Evolutionary conservation across 75 land plant genomes (phyloP).

Genomic region (Pinus taeda): DNA sequence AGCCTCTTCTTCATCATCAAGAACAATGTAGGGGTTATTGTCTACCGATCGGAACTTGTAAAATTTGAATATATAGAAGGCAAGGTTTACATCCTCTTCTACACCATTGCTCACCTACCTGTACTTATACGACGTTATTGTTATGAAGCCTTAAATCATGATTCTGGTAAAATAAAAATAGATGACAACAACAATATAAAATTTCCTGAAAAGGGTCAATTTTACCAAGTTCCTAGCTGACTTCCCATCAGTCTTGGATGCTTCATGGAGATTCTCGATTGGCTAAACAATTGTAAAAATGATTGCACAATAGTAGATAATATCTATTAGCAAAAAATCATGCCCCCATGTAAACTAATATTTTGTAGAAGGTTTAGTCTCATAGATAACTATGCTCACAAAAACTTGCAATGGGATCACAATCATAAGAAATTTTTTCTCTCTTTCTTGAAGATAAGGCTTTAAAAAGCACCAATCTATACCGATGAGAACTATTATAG

Average conservation of each 20-base stretch:
- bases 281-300: too few relatives aligned
- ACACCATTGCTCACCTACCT: conserved; percentile 44
- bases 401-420: conserved; percentile 69
- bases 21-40: conserved; percentile 58
- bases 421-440: too few relatives aligned
- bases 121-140: conserved; percentile 56
- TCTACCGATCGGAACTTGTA: conserved; percentile 62
- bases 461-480: conserved; percentile 77
- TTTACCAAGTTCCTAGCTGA: too few relatives aligned
- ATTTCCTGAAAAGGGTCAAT: too few relatives aligned
- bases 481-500: conserved; percentile 66
- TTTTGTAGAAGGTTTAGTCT: conserved; percentile 60
- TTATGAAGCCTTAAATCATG: conserved; percentile 49
- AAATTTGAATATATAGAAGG: conserved; percentile 52
- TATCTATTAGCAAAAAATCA: conserved; percentile 48
- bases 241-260: too few relatives aligned
- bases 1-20: too few relatives aligned
- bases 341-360: conserved; percentile 72
- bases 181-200: conserved; percentile 61
- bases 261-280: too few relatives aligned
- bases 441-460: conserved; percentile 67
- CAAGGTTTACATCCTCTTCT: too few relatives aligned
- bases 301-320: conserved; percentile 69
- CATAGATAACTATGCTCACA: conserved; percentile 58
- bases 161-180: conserved; percentile 72